Conservation (phyloP, 73 alveolate genomes). For the Tetrahymena malaccensis region DNA sequence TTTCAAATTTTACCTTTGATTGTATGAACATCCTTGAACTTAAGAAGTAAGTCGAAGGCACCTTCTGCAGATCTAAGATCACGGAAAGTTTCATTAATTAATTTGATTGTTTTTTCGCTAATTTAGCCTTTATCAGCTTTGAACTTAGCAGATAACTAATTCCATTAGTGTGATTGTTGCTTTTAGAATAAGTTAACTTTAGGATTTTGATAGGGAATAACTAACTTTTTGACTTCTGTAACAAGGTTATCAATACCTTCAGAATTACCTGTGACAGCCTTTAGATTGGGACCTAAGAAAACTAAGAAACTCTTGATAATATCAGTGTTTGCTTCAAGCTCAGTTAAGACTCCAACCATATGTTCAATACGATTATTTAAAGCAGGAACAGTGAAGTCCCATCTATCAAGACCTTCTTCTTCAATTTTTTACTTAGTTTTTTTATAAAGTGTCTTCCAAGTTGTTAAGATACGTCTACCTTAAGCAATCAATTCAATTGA, state of each 20-base stretch:
- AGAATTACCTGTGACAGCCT: conserved; percentile 90
- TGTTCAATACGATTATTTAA: conserved; percentile 78
- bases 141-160: conserved; percentile 69
- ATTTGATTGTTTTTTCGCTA: conserved; percentile 78
- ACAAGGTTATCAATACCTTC: conserved; percentile 84
- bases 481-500: conserved; percentile 78
- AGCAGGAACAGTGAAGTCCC: conserved; percentile 90
- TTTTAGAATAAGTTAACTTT: conserved; percentile 76
- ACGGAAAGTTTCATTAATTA: conserved; percentile 87
- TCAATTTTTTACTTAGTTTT: conserved; percentile 84
- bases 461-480: conserved; percentile 84
- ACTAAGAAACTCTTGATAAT: conserved; percentile 75
- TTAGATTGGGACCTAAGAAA: conserved; percentile 88
- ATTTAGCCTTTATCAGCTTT: conserved; percentile 71
- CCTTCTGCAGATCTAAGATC: conserved; percentile 95
- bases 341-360: conserved; percentile 80
- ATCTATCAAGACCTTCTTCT: conserved; percentile 68
- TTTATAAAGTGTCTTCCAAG: conserved; percentile 85
- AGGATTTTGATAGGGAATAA: conserved; percentile 73
- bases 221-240: conserved; percentile 83
- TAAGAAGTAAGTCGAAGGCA: conserved; percentile 91
- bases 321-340: conserved; percentile 73
- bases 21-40: conserved; percentile 87
- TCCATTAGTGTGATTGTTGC: conserved; percentile 78
- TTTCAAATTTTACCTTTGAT: conserved; percentile 32